Base-by-base conservation (phyloP, 2,329 filamentous ascomycete genomes). In the Eutypella sp. region DNA sequence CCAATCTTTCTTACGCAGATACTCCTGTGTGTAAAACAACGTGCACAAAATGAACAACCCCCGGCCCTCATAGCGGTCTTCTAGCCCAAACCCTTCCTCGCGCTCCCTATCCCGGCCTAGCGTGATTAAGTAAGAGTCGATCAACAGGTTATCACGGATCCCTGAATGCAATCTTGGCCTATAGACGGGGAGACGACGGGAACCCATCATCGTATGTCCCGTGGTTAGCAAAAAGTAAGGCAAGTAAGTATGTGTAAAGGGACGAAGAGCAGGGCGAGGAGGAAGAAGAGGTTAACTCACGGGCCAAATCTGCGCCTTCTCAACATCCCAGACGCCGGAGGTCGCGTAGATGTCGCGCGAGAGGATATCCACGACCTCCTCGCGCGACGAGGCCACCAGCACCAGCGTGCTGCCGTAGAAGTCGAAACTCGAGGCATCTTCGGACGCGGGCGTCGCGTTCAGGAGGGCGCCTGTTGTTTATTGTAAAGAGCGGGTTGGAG, bases 251-350 rank as follows among this genome's bases (percentile, higher is more conserved):
- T 7, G 25, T 29, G 25, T 7, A 13, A 13, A 29, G 25, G 19
- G 23, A 42, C n/a, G 25, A 40, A 31, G 31, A 18, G 16, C 15
- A 13, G 46, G 8, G n/a, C 20, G 15, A n/a, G n/a, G 16, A 23
- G 37, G 22, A 8, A 40, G 11, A n/a, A n/a, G n/a, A 13, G 13
- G n/a, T 22, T 16, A 45, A 55, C 64, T 57, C 63, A 68, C 67
- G 15, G 76, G 72, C 53, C 73, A 75, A 46, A 80, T 75, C 56
- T 76, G 71, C 44, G 67, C 65, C 57, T 86, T 86, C 29, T 83
- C 78, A 47, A 86, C 61, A 71, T 96, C 88, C 90, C 90, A 96
- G 8, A 95, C 89, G 0, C 83, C 87, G 37, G 67, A 74, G 49
- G 69, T 75, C 9, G 75, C 72, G 67, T 95, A 96, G 9, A 90